These are phyloP conservation scores for Hippophae gyantsensis DNA, from an alignment of 306 rosid species.

Conservation along the genomic window DNA sequence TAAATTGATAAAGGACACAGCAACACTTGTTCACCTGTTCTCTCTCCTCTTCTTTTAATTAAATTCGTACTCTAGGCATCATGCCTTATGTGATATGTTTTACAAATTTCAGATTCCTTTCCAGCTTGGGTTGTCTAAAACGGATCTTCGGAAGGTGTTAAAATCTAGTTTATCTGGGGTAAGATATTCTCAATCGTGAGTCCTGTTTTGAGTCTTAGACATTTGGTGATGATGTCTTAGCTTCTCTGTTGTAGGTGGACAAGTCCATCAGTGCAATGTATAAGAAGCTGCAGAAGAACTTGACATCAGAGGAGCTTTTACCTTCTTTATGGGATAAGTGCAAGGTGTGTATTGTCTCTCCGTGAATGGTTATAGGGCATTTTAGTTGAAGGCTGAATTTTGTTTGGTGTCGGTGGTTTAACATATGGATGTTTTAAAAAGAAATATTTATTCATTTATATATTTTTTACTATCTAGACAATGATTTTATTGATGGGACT, in stretches of 20 bases:
- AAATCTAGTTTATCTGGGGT: conserved; percentile 91
- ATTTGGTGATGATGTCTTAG: conserved; percentile 14
- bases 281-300: conserved; percentile 90
- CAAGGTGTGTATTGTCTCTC: conserved; percentile 52
- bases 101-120: conserved; percentile 70
- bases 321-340: conserved; percentile 98
- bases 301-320: conserved; percentile 88
- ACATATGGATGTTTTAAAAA: neutral
- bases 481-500: neutral
- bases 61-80: neutral
- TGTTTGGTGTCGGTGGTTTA: neutral
- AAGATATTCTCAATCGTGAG: conserved; percentile 14
- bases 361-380: neutral
- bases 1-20: too few relatives aligned
- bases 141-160: conserved; percentile 76
- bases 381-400: neutral
- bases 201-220: conserved; percentile 1
- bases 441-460: too few relatives aligned
- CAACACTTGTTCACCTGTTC: too few relatives aligned
- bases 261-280: conserved; percentile 71
- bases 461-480: neutral
- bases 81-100: conserved; percentile 15
- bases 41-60: neutral
- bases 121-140: conserved; percentile 86
- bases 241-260: conserved; percentile 50